Percentiles rank a stretch among this genome's conserved stretches.
Conservation (phyloP, 805 yeast species). For the Groenewaldozyma tartarivorans region DNA sequence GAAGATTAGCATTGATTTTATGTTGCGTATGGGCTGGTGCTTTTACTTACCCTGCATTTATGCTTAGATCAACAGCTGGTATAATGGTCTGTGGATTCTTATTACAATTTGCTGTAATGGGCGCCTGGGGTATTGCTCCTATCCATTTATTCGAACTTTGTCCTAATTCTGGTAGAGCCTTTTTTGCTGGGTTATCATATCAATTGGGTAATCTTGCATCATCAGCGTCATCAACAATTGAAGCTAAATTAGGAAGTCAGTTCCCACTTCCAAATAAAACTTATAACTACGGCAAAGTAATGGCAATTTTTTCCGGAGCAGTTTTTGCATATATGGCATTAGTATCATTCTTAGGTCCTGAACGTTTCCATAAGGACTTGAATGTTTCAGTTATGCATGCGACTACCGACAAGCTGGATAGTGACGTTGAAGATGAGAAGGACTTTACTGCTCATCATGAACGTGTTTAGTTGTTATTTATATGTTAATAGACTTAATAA, state of each 20-base stretch:
- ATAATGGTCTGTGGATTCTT: conserved; percentile 52
- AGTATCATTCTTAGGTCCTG: conserved; percentile 48
- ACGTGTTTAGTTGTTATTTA: too few relatives aligned
- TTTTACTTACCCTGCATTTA: conserved; percentile 52
- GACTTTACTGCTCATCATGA: background rate
- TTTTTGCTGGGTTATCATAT: conserved; percentile 53
- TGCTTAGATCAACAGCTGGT: conserved; percentile 32
- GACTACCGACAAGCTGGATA: background rate
- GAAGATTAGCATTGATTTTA: conserved; percentile 45
- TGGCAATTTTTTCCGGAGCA: conserved; percentile 57
- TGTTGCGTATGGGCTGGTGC: conserved; percentile 47
- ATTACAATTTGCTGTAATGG: conserved; percentile 55
- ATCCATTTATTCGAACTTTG: conserved; percentile 55
- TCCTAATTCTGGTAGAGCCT: conserved; percentile 54
- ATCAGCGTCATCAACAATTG: conserved; percentile 64
- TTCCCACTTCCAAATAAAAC: conserved; percentile 40
- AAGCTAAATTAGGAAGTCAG: conserved; percentile 44
- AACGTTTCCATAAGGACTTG: conserved; percentile 17
- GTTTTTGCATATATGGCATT: conserved; percentile 45
- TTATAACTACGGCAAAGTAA: conserved; percentile 55
- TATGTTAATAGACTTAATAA: too few relatives aligned
- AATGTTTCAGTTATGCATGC: background rate
- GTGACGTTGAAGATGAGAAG: background rate
- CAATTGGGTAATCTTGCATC: conserved; percentile 67
- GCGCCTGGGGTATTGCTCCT: conserved; percentile 65